Evolutionary conservation across 2,329 filamentous ascomycete species (phyloP), one percentile per base, ranked within the genome.

Genomic region (Arthroderma sp.): DNA sequence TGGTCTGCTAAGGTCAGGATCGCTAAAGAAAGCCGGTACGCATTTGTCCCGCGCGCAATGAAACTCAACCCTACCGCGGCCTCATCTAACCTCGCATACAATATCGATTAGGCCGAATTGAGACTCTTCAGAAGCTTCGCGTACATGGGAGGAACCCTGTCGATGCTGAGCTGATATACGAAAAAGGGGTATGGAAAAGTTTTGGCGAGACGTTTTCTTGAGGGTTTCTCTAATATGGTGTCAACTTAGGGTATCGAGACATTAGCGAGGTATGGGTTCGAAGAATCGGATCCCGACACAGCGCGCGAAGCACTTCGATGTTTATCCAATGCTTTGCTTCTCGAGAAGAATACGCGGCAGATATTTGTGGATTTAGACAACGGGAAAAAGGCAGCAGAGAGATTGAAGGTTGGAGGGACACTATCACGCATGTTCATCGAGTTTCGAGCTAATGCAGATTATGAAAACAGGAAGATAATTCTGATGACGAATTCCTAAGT

Each of bases 401-500:
- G 75, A 50, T 72, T 94, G 36, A 82, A 82, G 63, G 71, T 67
- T 55, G 9, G 41, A 36, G 10, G 6, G 6, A 9, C n/a, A 6
- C 39, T 57, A 40, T 42, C 33, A 29, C n/a, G 40, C 28, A 7
- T 32, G 6, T 34, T 8, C 32, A 34, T 9, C 11, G 11, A 34
- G 11, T 34, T 34, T 34, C 11, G 11, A 9, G 32, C 32, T 34
- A 11, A 34, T 11, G 11, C 8, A 2, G 8, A 34, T 34, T 8
- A 3, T 8, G 8, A 8, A 22, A 10, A 22, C 49, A 75, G 71
- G 79, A 73, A 46, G 82, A 86, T 50, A 80, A 72, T 53, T 72
- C 75, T 45, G 87, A 96, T 49, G 82, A 94, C 53, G 88, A 96
- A 58, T 95, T 96, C 61, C 71, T 96, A 1, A 66, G 75, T 48